These are phyloP conservation scores for Botryobasidium botryosum DNA, from an alignment of 768 basidiomycete species.

Conservation along the genomic window DNA sequence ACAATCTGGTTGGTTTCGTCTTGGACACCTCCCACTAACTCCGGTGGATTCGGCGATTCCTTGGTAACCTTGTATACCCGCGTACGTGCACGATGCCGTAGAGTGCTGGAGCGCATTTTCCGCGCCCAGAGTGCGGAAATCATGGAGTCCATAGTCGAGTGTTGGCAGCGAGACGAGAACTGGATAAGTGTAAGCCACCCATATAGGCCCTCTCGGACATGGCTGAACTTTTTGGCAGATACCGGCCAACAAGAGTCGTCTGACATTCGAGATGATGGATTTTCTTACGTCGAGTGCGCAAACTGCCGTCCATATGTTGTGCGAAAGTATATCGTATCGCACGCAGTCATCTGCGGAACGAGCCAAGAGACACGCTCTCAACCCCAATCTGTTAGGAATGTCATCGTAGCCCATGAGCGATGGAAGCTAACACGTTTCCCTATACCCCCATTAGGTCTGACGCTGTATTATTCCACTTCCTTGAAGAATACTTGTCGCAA, in stretches of 20 bases:
- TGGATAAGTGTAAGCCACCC: constrained; percentile 23
- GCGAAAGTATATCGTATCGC: constrained; percentile 60
- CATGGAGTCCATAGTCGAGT: constrained; percentile 64
- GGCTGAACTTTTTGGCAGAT: neutral
- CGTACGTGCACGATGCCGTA: constrained; percentile 49
- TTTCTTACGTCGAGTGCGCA: constrained; percentile 71
- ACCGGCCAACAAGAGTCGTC: constrained; percentile 18
- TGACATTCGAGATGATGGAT: constrained; percentile 71
- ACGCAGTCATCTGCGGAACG: constrained; percentile 39
- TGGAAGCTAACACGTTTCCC: neutral
- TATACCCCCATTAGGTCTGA: constrained; percentile 37
- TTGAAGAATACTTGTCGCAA: constrained; percentile 68
- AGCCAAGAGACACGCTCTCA: constrained; percentile 39
- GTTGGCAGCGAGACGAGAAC: constrained; percentile 47
- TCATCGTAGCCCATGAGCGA: neutral
- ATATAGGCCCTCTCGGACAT: constrained; percentile 2
- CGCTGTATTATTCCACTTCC: constrained; percentile 56
- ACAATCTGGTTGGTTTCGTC: constrained; percentile 42
- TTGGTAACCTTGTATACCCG: constrained; percentile 48
- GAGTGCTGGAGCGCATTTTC: constrained; percentile 75
- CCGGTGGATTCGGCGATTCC: constrained; percentile 42
- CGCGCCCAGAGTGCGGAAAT: constrained; percentile 65
- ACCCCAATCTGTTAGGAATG: constrained; percentile 46
- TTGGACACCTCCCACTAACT: neutral
- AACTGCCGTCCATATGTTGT: constrained; percentile 72